Evolutionary conservation across 2,329 filamentous ascomycete genomes (phyloP), one percentile per base, ranked within the genome.

Genomic region (Fusarium newnesense): DNA sequence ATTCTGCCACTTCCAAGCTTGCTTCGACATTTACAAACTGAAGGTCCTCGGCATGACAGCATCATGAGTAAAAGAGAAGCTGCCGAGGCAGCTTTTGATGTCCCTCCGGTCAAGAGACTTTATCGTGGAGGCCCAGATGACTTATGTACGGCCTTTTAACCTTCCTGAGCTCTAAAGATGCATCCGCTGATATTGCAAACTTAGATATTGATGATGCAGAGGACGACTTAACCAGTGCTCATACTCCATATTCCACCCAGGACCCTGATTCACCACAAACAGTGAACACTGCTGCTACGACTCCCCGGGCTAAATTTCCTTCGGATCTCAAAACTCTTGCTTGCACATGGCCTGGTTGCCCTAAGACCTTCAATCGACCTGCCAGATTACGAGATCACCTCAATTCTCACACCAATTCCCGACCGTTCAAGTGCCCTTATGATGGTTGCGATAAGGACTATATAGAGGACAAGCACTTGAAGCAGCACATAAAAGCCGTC

Each of bases 281-380:
- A 16, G 37, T 58, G 7, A 77, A 78, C 12, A 80, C 79, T 2
- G 78, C 77, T 30, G 80, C 77, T 7, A 82, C 82, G 3, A 83
- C 82, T 7, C 86, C 88, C 8, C 83, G 84, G 18, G 81, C 83
- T 65, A 89, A 87, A 65, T 90, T 89, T 69, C 92, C 91, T 7
- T 93, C 91, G 46, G 93, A 90, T 79, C 86, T 90, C 66, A 97
- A 97, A 85, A 95, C 90, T 9, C 91, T 95, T 72, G 84, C 86
- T 61, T 98, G 96, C 83, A 90, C 92, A 2, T 92, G 90, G 80
- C 88, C 91, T 16, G 89, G 87, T 72, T 98, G 96, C 80, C 83
- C 85, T 65, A 97, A 97, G 83, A 91, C 92, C 11, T 98, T 96
- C 85, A 97, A 97, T 81, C 91, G 96, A 7, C 95, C 94, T 2